phyloP scores from a whole-genome alignment of 2,329 filamentous ascomycete genomes.

The Ophiostoma sp. region DNA sequence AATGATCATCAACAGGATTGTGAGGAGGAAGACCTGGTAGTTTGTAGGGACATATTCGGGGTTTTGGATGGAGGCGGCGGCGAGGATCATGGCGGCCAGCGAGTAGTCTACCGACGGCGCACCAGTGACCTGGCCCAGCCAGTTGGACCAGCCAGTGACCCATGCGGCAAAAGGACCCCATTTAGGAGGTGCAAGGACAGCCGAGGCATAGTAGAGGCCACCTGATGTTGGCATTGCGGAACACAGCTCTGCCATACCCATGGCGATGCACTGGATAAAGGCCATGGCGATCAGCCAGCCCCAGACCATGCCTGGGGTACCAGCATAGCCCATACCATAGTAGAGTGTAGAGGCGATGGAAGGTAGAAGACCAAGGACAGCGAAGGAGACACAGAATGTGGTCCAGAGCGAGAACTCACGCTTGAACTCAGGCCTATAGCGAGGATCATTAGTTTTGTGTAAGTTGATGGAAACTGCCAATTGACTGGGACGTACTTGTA shows the following conservation, averaged over 20 bases:
- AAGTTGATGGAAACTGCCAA: background rate
- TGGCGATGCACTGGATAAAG: conserved; percentile 65
- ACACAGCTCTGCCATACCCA: conserved; percentile 65
- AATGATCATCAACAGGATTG: conserved; percentile 60
- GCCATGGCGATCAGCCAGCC: conserved; percentile 69
- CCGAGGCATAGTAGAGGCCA: conserved; percentile 67
- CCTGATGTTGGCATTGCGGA: conserved; percentile 68
- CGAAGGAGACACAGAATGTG: conserved; percentile 68
- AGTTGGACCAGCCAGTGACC: conserved; percentile 67
- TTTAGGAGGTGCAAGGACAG: conserved; percentile 61
- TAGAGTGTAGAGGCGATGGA: conserved; percentile 66
- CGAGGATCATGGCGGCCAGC: conserved; percentile 64
- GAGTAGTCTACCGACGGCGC: conserved; percentile 64
- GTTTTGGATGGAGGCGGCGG: conserved; percentile 61
- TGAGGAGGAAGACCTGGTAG: conserved; percentile 65
- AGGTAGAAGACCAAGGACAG: conserved; percentile 64
- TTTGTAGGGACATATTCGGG: conserved; percentile 58
- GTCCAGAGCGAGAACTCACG: conserved; percentile 69
- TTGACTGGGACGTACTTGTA: conserved; percentile 33
- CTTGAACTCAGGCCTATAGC: conserved; percentile 42
- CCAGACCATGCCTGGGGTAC: conserved; percentile 64
- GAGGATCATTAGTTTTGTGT: background rate
- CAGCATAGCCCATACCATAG: conserved; percentile 55
- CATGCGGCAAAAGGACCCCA: conserved; percentile 63
- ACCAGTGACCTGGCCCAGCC: conserved; percentile 60